Percentiles rank a stretch among this genome's conserved stretches.
Evolutionary conservation across 2,329 filamentous ascomycete genomes (phyloP).

Genomic region (Cytospora paraplurivora): DNA sequence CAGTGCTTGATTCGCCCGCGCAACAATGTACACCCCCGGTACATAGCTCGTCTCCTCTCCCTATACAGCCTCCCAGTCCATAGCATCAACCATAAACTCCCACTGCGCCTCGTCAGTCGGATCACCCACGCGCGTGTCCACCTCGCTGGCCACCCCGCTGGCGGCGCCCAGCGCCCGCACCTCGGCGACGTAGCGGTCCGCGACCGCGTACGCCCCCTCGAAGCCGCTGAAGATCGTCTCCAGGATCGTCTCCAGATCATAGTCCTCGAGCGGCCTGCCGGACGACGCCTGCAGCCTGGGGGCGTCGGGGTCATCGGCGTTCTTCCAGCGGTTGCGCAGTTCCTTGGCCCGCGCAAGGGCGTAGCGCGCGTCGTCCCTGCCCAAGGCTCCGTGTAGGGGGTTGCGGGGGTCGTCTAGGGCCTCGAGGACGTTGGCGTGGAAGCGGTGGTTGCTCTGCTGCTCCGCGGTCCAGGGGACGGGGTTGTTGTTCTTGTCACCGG

Average conservation of each 20-base stretch:
- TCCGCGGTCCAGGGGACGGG: slow-evolving; percentile 19
- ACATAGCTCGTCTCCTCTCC: too few relatives aligned
- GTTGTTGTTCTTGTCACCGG: neutral
- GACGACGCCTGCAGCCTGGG: neutral
- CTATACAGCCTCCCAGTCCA: slow-evolving; percentile 56
- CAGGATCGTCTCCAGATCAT: slow-evolving; percentile 64
- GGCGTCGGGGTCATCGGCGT: slow-evolving; percentile 53
- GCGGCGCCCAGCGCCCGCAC: slow-evolving; percentile 26
- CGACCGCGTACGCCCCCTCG: slow-evolving; percentile 58
- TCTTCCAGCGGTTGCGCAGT: slow-evolving; percentile 72
- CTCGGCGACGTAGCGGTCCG: slow-evolving; percentile 45
- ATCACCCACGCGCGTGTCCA: slow-evolving; percentile 28
- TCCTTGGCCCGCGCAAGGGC: slow-evolving; percentile 69
- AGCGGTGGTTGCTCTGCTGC: slow-evolving; percentile 44
- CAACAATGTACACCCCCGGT: neutral
- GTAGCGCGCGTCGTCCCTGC: slow-evolving; percentile 54
- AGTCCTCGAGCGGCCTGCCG: slow-evolving; percentile 53
- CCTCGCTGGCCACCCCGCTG: slow-evolving; percentile 31
- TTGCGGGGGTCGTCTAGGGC: slow-evolving; percentile 59
- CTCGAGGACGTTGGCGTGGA: slow-evolving; percentile 70
- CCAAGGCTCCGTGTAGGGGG: slow-evolving; percentile 59
- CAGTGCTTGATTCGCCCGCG: neutral
- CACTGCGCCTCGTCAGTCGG: slow-evolving; percentile 47
- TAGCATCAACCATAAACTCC: slow-evolving; percentile 61
- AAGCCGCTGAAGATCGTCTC: slow-evolving; percentile 58